These are phyloP conservation scores for Pythium aquatile DNA, from an alignment of 352 stramenopile species.

Conservation along the genomic window DNA sequence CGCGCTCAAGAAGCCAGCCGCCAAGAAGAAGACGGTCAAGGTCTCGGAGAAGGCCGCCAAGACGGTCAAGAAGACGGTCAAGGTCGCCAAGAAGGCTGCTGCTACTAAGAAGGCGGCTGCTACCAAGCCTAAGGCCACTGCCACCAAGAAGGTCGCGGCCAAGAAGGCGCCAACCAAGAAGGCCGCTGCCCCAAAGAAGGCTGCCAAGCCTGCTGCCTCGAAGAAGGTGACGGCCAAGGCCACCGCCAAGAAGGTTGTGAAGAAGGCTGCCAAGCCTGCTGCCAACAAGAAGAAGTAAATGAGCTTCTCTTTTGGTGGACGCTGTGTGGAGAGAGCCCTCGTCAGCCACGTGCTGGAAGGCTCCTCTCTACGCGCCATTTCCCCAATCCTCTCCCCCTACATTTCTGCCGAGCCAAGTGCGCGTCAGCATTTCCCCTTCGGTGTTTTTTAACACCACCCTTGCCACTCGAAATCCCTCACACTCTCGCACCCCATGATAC, in stretches of 20 bases:
- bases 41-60: constrained; percentile 48
- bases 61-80: constrained; percentile 45
- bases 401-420: constrained; percentile 2
- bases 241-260: constrained; percentile 36
- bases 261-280: constrained; percentile 37
- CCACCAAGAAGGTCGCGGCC: constrained; percentile 58
- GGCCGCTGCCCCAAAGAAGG: constrained; percentile 32
- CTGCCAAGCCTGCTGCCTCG: constrained; percentile 26
- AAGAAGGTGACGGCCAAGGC: constrained; percentile 39
- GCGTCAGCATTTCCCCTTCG: constrained; percentile 37
- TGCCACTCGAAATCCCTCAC: constrained; percentile 16
- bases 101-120: constrained; percentile 37
- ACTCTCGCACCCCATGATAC: not conserved
- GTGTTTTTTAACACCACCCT: constrained; percentile 91
- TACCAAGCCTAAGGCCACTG: constrained; percentile 31
- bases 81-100: constrained; percentile 50
- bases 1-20: constrained; percentile 61
- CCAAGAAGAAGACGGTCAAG: constrained; percentile 66
- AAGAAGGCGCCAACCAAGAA: constrained; percentile 77
- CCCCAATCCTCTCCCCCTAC: not conserved
- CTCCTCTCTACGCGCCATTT: not conserved
- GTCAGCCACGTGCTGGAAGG: not conserved
- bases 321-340: not conserved
- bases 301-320: constrained; percentile 2
- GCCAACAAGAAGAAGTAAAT: constrained; percentile 51